Base-by-base conservation (phyloP, 257 asterid genomes). In the Plantago elongata region DNA sequence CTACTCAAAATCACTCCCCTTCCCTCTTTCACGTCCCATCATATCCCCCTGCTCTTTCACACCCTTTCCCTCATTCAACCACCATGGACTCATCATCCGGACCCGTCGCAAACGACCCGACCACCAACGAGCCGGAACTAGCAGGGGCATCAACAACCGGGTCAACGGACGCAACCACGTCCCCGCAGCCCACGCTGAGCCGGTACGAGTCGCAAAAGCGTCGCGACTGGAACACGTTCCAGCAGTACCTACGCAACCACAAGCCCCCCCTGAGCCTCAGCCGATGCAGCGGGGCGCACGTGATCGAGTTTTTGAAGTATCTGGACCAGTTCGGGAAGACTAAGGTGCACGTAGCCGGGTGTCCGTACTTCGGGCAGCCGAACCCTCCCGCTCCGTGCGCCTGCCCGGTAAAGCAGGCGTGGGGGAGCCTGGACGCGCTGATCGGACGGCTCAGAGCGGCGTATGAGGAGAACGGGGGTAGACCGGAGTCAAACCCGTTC, bases 391-490 rank as follows among this genome's bases (percentile, higher is more conserved):
- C 74, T 7, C 74, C 83, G 2, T 78, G 83, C 69, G 64, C 62
- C 50, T 78, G 83, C 78, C 72, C 47, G 40, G 48, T 64, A 27
- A 78, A 49, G 46, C 83, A 78, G 69, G 83, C 83, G 1, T 78
- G 83, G 83, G 83, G 83, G 13, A 78, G 83, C 71, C 73, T 78
- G 7, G 83, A 78, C 37, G 80, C 83, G 2, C 72, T 78, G 18
- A 71, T 74, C 74, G 83, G 83, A 9, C 78, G 83, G 59, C 77
- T 78, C 17, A 61, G 83, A 62, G 83, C 83, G 16, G 83, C 83
- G 60, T 75, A 65, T 60, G 83, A 78, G 11, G 83, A 78, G 77
- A 69, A 75, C 72, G 78, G 76, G 51, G 80, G 78, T 9, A 17
- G 30, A 30, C 74, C 75, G 38, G 80, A 78, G 13, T 38, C 74